Evolutionary conservation across 2,329 filamentous ascomycete species (phyloP).

Genomic region (Epichloe uncinata): DNA sequence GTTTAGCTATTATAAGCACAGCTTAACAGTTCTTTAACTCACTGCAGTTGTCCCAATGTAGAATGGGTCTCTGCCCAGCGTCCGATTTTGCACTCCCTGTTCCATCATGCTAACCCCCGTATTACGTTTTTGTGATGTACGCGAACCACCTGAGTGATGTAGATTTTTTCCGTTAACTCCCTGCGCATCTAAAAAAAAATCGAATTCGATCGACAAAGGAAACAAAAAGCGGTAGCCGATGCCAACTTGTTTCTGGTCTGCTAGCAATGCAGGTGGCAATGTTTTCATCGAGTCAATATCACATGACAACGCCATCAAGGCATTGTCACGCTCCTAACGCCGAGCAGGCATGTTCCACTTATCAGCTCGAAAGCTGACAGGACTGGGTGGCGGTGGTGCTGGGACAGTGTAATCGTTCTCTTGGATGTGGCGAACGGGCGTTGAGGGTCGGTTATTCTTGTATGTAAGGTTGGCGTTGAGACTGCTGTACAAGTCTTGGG

Average conservation of each 20-base stretch:
- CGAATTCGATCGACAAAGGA: neutral
- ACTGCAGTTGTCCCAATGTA: neutral
- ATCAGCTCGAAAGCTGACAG: slow-evolving; percentile 46
- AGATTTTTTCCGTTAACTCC: neutral
- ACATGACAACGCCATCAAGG: slow-evolving; percentile 1
- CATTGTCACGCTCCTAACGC: neutral
- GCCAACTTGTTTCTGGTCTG: neutral
- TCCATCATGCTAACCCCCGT: neutral
- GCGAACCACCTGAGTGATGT: slow-evolving; percentile 1
- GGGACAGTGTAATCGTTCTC: slow-evolving; percentile 50
- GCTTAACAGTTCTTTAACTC: neutral
- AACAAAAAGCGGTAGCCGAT: neutral
- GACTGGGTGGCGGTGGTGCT: slow-evolving; percentile 51
- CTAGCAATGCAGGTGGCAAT: neutral
- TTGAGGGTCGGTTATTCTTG: slow-evolving; percentile 26
- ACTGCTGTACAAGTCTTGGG: slow-evolving; percentile 39
- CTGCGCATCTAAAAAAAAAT: neutral
- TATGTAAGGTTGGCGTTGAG: slow-evolving; percentile 38
- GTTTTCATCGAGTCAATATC: neutral
- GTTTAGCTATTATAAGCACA: neutral
- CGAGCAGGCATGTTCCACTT: slow-evolving; percentile 5
- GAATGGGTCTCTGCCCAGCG: neutral
- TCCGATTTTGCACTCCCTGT: neutral
- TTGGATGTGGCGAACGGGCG: slow-evolving; percentile 36
- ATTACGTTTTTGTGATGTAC: slow-evolving; percentile 1